Base-by-base conservation (phyloP, 2,329 filamentous ascomycete species). In the Albophoma yamanashiensis region DNA sequence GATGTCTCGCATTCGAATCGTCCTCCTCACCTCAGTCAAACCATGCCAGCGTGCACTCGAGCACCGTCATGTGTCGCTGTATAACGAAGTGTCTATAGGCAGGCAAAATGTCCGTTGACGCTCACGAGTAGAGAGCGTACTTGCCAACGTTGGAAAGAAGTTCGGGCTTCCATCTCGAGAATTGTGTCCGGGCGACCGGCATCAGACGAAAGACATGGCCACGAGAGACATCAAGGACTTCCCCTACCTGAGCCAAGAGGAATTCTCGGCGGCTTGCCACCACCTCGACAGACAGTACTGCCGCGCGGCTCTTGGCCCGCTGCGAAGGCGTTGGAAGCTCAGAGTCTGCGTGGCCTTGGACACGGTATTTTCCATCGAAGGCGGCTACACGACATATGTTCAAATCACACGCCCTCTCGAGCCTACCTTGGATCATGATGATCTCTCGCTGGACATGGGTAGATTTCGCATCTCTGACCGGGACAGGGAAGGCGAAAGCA, bases 211-310 rank as follows among this genome's bases (percentile, higher is more conserved):
- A 34, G 50, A 55, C 17, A 55, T 55, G 50, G 31, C 47, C 4
- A n/a, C 20, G 15, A 55, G 17, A 72, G 75, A 75, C 15, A 80
- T 83, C 67, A 66, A 71, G 61, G 74, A 78, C 57, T 91, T 87
- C 68, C 88, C 88, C 8, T 82, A 81, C 61, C 78, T 91, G 36
- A 81, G 74, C 14, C 67, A 74, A 14, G 79, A 83, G 47, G 87
- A 90, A 68, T 91, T 91, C 64, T 73, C 82, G 58, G 79, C 84
- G 67, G 82, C 80, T 59, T 90, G 88, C 70, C 82, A 87, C 65
- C 76, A 82, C 59, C 76, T 88, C 27, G 84, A 87, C 63, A 76
- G 79, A 43, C 78, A 71, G 62, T 88, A 87, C 70, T 78, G 81
- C 60, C 81, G 78, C 68, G 84, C 81, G 59, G 84, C 75, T 40